Evolutionary conservation across 2,329 filamentous ascomycete genomes (phyloP).

Genomic region (Talaromyces sp.): DNA sequence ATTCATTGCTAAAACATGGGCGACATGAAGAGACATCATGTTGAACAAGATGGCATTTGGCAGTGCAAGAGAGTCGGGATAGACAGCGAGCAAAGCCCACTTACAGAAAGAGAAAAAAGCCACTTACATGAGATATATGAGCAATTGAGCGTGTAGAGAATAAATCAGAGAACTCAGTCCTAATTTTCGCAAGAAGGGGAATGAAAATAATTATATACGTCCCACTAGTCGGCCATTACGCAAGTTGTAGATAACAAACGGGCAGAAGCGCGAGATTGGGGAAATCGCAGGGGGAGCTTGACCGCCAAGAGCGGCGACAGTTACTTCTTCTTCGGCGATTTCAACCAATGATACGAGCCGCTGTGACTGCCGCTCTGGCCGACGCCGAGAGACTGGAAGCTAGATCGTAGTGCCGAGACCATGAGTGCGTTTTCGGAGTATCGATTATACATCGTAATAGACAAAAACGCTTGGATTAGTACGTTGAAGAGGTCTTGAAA

Average conservation of each 20-base stretch:
- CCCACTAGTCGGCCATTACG: background rate
- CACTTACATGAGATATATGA: background rate
- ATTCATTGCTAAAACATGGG: background rate
- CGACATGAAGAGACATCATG: background rate
- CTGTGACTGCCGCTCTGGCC: background rate
- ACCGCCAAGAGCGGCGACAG: slow-evolving; percentile 13
- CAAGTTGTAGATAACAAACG: background rate
- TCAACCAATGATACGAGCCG: slow-evolving; percentile 12
- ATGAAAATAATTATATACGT: background rate
- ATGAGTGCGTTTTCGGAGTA: background rate
- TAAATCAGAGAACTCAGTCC: background rate
- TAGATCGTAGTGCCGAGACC: no score
- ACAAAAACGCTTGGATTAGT: background rate
- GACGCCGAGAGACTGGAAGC: background rate
- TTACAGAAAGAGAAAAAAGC: background rate
- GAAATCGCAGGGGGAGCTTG: slow-evolving; percentile 10
- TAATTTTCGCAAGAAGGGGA: background rate
- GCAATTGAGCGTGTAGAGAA: background rate
- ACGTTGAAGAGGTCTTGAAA: background rate
- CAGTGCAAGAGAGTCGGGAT: background rate
- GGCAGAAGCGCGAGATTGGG: background rate
- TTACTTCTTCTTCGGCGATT: slow-evolving; percentile 11
- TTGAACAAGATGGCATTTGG: background rate
- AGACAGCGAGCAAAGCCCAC: background rate
- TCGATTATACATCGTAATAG: background rate